Base-by-base conservation (phyloP, 164 flowering plant species). In the Cinnamomum micranthum region DNA sequence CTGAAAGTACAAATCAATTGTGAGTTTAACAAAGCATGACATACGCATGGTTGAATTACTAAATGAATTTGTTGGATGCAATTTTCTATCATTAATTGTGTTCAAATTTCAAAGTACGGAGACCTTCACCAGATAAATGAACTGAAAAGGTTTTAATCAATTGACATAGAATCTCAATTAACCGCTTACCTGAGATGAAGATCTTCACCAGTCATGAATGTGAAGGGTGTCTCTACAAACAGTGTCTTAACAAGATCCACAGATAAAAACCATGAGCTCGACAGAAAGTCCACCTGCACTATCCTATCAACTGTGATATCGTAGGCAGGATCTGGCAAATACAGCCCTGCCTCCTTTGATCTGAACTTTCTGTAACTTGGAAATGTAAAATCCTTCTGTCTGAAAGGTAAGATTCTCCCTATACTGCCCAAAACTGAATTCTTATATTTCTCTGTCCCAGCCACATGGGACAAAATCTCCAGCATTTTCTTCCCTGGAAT, bases 251-350 rank as follows among this genome's bases (percentile, higher is more conserved):
- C 95, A 64, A 90, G 92, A 80, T 95, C 97, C 0, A 96, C 91
- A 20, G 99, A 92, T n/a, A 95, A 77, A 75, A 95, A 93, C 99
- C 99, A 95, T 6, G 98, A 93, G 80, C 99, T 95, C 0, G 98
- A 95, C 59, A 95, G 89, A 69, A 95, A 95, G 81, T 95, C 98
- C 55, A 93, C 99, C 86, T 95, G 98, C 69, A 93, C 97, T 28
- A 95, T 87, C 77, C 79, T 86, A 72, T 93, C 90, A 51, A 95
- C 84, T 0, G 85, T 85, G 82, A 95, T 92, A 72, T 91, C 94
- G 81, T 95, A 95, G 59, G 99, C 99, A 65, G 99, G 99, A 71
- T 95, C 99, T 60, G 99, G 99, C 89, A 95, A 82, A 76, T 95
- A 95, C 25, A 95, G 87, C 12, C 99, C 99, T 14, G 99, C 99